Conservation (phyloP, 768 basidiomycete genomes). For the Boletus sp. region DNA sequence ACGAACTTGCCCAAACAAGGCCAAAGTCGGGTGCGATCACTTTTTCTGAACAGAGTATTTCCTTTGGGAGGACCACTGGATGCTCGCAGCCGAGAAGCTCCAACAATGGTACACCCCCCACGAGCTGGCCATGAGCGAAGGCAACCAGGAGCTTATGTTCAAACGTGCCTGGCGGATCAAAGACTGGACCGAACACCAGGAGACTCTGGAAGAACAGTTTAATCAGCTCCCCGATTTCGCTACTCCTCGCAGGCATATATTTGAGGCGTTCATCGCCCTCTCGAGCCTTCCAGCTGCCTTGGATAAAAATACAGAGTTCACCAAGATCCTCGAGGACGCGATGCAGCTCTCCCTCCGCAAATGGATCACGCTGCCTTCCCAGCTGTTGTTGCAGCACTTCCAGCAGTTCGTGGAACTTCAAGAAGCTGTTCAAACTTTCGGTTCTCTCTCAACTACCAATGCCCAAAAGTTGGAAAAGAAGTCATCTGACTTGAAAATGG, state of each 20-base stretch:
- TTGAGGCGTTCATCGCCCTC: conserved; percentile 90
- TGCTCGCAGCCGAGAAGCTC: conserved; percentile 90
- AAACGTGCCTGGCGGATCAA: conserved; percentile 94
- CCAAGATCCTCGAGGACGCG: conserved; percentile 86
- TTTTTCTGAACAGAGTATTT: conserved; percentile 95
- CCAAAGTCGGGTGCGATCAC: conserved; percentile 78
- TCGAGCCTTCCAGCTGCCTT: conserved; percentile 78
- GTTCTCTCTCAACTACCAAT: conserved; percentile 82
- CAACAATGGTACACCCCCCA: conserved; percentile 97
- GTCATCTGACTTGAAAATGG: conserved; percentile 92
- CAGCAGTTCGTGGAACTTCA: conserved; percentile 98
- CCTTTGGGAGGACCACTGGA: conserved; percentile 99
- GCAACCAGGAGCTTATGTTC: conserved; percentile 87
- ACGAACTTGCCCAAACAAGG: conserved; percentile 87
- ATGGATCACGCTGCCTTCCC: conserved; percentile 87
- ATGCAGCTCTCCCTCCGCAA: conserved; percentile 96
- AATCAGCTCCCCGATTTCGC: conserved; percentile 77
- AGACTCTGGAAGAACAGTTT: conserved; percentile 78
- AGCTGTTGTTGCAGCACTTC: conserved; percentile 92
- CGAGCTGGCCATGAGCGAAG: conserved; percentile 86
- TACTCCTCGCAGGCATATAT: conserved; percentile 96
- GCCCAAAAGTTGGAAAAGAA: conserved; percentile 91
- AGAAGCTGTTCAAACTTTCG: conserved; percentile 94
- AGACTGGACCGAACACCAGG: conserved; percentile 86
- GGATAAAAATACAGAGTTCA: conserved; percentile 88